Evolutionary conservation across 2,329 filamentous ascomycete genomes (phyloP).

Genomic region (Phoma herbarum): DNA sequence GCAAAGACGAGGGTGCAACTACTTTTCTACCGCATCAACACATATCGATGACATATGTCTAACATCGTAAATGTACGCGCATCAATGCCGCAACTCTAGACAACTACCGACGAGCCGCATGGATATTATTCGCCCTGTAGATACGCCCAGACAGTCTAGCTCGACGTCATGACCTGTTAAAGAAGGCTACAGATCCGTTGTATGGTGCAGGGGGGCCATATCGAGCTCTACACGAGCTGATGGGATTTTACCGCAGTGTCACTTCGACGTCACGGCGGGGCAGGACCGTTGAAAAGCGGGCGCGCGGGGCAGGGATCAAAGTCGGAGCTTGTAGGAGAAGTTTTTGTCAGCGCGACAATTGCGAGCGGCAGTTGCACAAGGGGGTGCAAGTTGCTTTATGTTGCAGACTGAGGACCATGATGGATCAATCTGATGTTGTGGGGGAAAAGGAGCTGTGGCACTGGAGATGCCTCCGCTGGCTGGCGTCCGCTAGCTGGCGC

Average conservation of each 20-base stretch:
- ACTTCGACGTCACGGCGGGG: slow-evolving; percentile 42
- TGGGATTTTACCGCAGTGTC: slow-evolving; percentile 33
- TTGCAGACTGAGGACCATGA: slow-evolving; percentile 33
- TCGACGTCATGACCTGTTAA: slow-evolving; percentile 43
- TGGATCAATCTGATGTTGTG: slow-evolving; percentile 7
- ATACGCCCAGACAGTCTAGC: slow-evolving; percentile 36
- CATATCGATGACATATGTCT: slow-evolving; percentile 37
- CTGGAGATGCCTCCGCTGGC: background rate
- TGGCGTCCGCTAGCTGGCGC: background rate
- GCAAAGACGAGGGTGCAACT: slow-evolving; percentile 12
- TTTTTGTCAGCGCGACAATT: slow-evolving; percentile 23
- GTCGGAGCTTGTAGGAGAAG: slow-evolving; percentile 3
- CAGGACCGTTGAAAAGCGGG: slow-evolving; percentile 23
- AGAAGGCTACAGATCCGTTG: slow-evolving; percentile 31
- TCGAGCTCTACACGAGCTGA: slow-evolving; percentile 22
- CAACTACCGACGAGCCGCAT: slow-evolving; percentile 34
- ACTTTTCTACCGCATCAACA: slow-evolving; percentile 26
- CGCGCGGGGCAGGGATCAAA: slow-evolving; percentile 17
- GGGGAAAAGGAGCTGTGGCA: background rate
- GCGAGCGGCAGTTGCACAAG: slow-evolving; percentile 1
- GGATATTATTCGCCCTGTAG: slow-evolving; percentile 34
- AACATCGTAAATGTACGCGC: slow-evolving; percentile 15
- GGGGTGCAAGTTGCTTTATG: slow-evolving; percentile 15
- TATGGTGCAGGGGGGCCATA: slow-evolving; percentile 24
- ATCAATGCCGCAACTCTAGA: slow-evolving; percentile 19